A percentile compares a stretch with the other conserved stretches of the same genome.
phyloP scores from a whole-genome alignment of 225 moss, liverwort and hornwort genomes.

The Polytrichum formosum region DNA sequence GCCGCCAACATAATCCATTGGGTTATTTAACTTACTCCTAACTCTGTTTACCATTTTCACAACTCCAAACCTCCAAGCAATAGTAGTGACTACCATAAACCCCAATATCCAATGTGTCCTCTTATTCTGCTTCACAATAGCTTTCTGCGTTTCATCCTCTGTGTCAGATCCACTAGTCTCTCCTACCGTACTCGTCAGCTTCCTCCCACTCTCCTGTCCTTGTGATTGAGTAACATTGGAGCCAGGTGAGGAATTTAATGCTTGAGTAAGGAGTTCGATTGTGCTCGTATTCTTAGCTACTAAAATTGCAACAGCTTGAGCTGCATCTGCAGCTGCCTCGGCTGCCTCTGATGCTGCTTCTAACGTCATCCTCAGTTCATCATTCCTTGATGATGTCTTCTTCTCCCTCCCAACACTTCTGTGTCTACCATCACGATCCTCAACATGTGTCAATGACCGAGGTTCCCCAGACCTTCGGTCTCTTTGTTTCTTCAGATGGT shows the following conservation, averaged over 20 bases:
- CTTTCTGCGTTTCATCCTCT: slow-evolving; percentile 9
- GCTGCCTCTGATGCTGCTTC: slow-evolving; percentile 43
- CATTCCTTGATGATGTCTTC: slow-evolving; percentile 14
- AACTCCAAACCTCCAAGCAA: slow-evolving; percentile 47
- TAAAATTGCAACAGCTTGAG: slow-evolving; percentile 36
- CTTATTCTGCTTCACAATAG: slow-evolving; percentile 30
- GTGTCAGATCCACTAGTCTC: not conserved
- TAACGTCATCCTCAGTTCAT: slow-evolving; percentile 18
- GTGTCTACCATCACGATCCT: slow-evolving; percentile 5
- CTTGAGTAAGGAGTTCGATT: slow-evolving; percentile 28
- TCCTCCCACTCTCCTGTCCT: slow-evolving; percentile 12
- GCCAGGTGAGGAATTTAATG: slow-evolving; percentile 12
- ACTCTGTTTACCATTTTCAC: slow-evolving; percentile 21
- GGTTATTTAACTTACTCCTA: slow-evolving; percentile 25
- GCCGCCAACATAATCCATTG: slow-evolving; percentile 30
- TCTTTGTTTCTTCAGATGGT: slow-evolving; percentile 24
- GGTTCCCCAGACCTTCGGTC: slow-evolving; percentile 8
- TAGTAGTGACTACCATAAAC: slow-evolving; percentile 38
- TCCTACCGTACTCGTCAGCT: slow-evolving; percentile 2
- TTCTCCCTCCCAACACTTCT: slow-evolving; percentile 15
- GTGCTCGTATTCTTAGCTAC: slow-evolving; percentile 41
- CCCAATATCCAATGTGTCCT: slow-evolving; percentile 53
- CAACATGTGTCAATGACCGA: slow-evolving; percentile 14
- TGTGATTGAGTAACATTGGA: not conserved
- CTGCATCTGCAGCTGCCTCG: slow-evolving; percentile 49